These are phyloP conservation scores for Neurospora sp. DNA, from an alignment of 495 filamentous ascomycete genomes.

Conservation along the genomic window DNA sequence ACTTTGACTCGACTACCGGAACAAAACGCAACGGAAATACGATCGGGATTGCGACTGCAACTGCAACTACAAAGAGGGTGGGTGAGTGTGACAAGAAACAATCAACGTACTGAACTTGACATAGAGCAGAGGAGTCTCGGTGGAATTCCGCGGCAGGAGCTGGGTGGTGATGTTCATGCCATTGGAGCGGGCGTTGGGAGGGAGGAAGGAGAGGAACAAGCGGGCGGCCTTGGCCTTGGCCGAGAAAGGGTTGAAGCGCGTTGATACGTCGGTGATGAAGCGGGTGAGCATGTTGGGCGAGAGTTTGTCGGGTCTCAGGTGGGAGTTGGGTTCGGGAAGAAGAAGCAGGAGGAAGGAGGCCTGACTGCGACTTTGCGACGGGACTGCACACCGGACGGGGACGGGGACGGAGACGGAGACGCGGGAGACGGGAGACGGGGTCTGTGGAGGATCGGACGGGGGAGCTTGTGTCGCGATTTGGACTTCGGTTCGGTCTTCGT, in stretches of 20 bases:
- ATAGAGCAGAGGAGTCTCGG: conserved; percentile 49
- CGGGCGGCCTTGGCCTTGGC: conserved; percentile 66
- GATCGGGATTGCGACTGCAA: background rate
- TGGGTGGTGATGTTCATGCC: conserved; percentile 70
- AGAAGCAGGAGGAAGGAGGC: background rate
- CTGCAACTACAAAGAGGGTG: background rate
- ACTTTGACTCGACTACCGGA: too few relatives aligned
- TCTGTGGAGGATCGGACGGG: background rate
- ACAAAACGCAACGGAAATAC: too few relatives aligned
- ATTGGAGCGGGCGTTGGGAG: conserved; percentile 57
- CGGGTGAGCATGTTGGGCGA: conserved; percentile 66
- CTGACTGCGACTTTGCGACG: background rate
- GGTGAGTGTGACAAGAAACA: background rate
- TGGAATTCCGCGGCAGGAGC: conserved; percentile 57
- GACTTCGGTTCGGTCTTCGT: background rate
- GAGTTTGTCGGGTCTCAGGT: background rate
- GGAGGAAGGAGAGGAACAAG: conserved; percentile 78
- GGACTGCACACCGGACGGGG: conserved; percentile 3
- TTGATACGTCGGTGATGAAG: conserved; percentile 73
- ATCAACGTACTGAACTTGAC: conserved; percentile 72
- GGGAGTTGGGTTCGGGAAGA: background rate
- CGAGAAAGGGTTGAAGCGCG: conserved; percentile 88
- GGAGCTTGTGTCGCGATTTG: background rate
- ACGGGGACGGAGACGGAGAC: background rate
- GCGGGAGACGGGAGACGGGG: background rate